phyloP scores from a whole-genome alignment of 306 rosid genomes.

The Pyrus betulifolia region DNA sequence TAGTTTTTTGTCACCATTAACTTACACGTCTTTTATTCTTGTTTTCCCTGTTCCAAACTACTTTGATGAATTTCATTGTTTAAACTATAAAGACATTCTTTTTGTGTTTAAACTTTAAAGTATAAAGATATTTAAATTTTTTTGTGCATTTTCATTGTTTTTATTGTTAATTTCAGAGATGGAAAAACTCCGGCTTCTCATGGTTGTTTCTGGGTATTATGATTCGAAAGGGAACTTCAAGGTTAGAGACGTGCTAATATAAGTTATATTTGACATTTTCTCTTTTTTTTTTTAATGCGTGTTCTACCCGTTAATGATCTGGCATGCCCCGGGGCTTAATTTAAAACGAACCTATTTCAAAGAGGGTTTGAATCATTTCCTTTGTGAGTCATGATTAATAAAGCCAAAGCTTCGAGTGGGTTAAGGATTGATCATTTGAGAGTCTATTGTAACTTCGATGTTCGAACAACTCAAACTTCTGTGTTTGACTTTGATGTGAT shows the following conservation, averaged over 20 bases:
- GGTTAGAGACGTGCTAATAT: conserved; percentile 29
- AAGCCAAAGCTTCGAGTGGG: not conserved
- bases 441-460: not conserved
- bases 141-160: not conserved
- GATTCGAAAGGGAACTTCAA: conserved; percentile 59
- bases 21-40: not conserved
- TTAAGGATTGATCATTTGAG: not conserved
- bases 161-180: conserved; percentile 28
- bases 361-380: not conserved
- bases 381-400: not conserved
- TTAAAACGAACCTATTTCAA: not conserved
- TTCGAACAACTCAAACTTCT: not conserved
- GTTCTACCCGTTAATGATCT: not conserved
- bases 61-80: not conserved
- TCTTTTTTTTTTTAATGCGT: not conserved
- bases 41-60: not conserved
- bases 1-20: not conserved
- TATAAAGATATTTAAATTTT: not conserved
- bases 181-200: conserved; percentile 62
- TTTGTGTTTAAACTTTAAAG: not conserved
- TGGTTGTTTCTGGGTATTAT: conserved; percentile 66
- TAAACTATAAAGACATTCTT: not conserved
- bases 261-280: not conserved
- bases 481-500: not conserved
- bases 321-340: not conserved